Percentiles rank a stretch among this genome's conserved stretches.
phyloP scores from a whole-genome alignment of 768 basidiomycete species.

The Mrakia frigida region DNA sequence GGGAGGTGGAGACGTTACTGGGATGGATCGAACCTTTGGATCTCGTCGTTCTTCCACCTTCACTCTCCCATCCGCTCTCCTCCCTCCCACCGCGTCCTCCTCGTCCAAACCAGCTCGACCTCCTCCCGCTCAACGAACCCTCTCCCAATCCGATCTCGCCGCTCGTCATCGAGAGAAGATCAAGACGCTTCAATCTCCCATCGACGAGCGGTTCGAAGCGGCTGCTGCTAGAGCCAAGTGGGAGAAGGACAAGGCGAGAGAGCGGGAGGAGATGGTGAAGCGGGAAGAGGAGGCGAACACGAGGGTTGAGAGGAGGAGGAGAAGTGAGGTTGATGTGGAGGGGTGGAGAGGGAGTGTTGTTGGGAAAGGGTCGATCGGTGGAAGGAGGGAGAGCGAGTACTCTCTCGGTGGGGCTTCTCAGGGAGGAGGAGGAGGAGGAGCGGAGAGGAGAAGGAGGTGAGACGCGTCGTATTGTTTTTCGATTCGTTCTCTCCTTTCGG shows the following conservation, averaged over 20 bases:
- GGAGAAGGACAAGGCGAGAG: not conserved
- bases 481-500: too few relatives aligned
- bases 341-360: conserved; percentile 1
- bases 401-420: too few relatives aligned
- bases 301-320: not conserved
- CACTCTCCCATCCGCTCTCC: not conserved
- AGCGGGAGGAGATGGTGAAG: conserved; percentile 1
- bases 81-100: not conserved
- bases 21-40: not conserved
- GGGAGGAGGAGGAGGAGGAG: too few relatives aligned
- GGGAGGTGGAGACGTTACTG: not conserved
- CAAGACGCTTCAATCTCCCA: not conserved
- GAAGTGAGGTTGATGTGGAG: conserved; percentile 21
- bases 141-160: conserved; percentile 5
- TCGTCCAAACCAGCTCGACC: not conserved
- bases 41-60: not conserved
- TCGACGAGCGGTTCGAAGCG: conserved; percentile 5
- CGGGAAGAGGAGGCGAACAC: not conserved
- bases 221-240: conserved; percentile 3
- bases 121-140: not conserved
- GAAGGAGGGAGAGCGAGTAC: too few relatives aligned
- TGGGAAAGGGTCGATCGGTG: too few relatives aligned
- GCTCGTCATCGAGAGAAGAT: conserved; percentile 10
- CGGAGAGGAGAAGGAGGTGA: too few relatives aligned
- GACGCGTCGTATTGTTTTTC: too few relatives aligned